Percentiles rank a stretch among this genome's conserved stretches.
Evolutionary conservation across 2,329 filamentous ascomycete genomes (phyloP).

Genomic region (Lasiodiplodia sp.): DNA sequence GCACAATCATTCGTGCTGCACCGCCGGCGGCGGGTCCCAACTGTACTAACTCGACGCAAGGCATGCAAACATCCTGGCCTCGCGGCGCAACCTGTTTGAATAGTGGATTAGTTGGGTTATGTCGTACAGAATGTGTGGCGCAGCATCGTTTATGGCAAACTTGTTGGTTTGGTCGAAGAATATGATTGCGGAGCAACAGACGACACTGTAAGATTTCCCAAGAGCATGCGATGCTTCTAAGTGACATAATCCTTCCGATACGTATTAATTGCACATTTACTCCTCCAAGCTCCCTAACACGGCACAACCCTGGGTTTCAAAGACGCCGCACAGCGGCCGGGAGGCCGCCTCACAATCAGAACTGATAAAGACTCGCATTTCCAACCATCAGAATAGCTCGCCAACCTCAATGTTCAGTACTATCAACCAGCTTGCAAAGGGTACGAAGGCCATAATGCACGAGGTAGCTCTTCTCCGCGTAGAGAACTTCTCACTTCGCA

Average conservation of each 20-base stretch:
- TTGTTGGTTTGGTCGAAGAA: not conserved
- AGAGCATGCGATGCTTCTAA: too few species aligned
- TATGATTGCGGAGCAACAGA: not conserved
- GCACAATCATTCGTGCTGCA: not conserved
- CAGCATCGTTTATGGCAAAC: not conserved
- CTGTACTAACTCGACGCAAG: not conserved
- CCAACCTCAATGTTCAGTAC: conserved; percentile 21
- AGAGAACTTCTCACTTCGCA: conserved; percentile 6
- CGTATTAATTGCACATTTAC: not conserved
- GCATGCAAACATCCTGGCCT: not conserved
- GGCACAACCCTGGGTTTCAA: conserved; percentile 10
- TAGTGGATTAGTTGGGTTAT: not conserved
- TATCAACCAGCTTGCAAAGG: conserved; percentile 16
- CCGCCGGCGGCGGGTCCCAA: not conserved
- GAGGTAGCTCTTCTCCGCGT: conserved; percentile 1
- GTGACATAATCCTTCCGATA: too few species aligned
- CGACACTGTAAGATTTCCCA: too few species aligned
- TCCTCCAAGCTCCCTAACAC: not conserved
- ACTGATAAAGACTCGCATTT: conserved; percentile 14
- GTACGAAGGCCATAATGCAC: conserved; percentile 1
- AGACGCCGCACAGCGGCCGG: conserved; percentile 24
- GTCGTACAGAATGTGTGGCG: not conserved
- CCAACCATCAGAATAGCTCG: conserved; percentile 15
- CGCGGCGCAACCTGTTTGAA: not conserved
- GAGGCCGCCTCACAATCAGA: conserved; percentile 17